Percentiles rank a stretch among this genome's conserved stretches.
Conservation (phyloP, 73 alveolate species). For the Paraurostyla sp. region DNA sequence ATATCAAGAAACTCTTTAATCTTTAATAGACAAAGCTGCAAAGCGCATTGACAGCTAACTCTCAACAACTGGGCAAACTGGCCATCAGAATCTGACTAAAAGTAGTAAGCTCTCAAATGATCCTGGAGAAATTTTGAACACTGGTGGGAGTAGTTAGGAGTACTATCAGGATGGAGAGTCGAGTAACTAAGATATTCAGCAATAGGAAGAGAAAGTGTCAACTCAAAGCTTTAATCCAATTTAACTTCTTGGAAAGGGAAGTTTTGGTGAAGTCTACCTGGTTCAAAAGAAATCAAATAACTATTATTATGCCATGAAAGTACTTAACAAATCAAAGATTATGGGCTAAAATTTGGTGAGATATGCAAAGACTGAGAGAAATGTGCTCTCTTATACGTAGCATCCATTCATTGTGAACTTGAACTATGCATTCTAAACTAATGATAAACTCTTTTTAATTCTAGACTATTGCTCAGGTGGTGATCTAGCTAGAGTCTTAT, state of each 20-base stretch:
- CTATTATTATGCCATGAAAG: slow-evolving; percentile 89
- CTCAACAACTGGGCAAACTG: too few species aligned
- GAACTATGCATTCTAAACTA: slow-evolving; percentile 94
- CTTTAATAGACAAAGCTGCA: too few species aligned
- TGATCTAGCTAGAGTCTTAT: slow-evolving; percentile 88
- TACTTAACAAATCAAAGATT: slow-evolving; percentile 82
- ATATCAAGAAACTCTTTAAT: too few species aligned
- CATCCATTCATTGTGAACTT: slow-evolving; percentile 97
- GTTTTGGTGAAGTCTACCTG: slow-evolving; percentile 87
- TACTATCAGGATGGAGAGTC: slow-evolving; percentile 26
- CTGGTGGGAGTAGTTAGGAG: slow-evolving; percentile 38
- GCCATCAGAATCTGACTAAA: too few species aligned
- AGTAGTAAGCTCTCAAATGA: neutral
- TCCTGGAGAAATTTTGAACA: neutral
- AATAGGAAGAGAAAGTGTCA: slow-evolving; percentile 68
- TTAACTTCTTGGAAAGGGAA: slow-evolving; percentile 89
- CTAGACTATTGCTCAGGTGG: slow-evolving; percentile 97
- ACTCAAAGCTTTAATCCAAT: slow-evolving; percentile 77
- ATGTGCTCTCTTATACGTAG: slow-evolving; percentile 86
- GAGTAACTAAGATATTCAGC: neutral
- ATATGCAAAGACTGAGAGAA: slow-evolving; percentile 94
- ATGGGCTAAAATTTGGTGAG: slow-evolving; percentile 90
- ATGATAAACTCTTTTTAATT: slow-evolving; percentile 86
- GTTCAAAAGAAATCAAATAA: slow-evolving; percentile 77
- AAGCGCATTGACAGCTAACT: too few species aligned